Evolutionary conservation across 345 rosid species (phyloP).

Genomic region (Heritiera littoralis): DNA sequence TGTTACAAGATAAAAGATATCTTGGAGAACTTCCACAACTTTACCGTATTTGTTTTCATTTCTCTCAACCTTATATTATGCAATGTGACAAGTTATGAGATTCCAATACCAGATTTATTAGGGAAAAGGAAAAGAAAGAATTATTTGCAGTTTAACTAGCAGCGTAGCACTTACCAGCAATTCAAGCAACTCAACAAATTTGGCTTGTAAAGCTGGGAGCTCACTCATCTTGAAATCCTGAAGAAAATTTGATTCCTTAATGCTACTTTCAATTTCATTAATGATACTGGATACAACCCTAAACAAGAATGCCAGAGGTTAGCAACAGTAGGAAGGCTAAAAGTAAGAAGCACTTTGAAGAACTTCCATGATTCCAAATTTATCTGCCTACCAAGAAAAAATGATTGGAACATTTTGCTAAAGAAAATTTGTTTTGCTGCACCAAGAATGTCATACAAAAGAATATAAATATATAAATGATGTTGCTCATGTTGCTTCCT

Average conservation of each 20-base stretch:
- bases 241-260: constrained; percentile 60
- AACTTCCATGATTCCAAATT: background rate
- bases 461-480: constrained; percentile 2
- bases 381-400: constrained; percentile 11
- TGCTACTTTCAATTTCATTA: constrained; percentile 75
- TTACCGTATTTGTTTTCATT: constrained; percentile 48
- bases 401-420: constrained; percentile 7
- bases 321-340: constrained; percentile 19
- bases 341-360: constrained; percentile 16
- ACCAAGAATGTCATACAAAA: background rate
- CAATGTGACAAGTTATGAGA: constrained; percentile 20
- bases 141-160: constrained; percentile 13
- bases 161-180: constrained; percentile 63
- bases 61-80: constrained; percentile 55
- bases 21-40: constrained; percentile 85
- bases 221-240: constrained; percentile 71
- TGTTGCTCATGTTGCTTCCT: constrained; percentile 11
- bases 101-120: background rate
- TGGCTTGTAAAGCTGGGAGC: constrained; percentile 63
- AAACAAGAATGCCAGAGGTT: constrained; percentile 23
- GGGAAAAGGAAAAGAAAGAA: constrained; percentile 7
- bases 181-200: constrained; percentile 69
- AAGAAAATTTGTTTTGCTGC: background rate
- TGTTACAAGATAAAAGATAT: constrained; percentile 85
- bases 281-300: constrained; percentile 64